phyloP scores from a whole-genome alignment of 768 basidiomycete genomes.

The Phallus indusiatus region DNA sequence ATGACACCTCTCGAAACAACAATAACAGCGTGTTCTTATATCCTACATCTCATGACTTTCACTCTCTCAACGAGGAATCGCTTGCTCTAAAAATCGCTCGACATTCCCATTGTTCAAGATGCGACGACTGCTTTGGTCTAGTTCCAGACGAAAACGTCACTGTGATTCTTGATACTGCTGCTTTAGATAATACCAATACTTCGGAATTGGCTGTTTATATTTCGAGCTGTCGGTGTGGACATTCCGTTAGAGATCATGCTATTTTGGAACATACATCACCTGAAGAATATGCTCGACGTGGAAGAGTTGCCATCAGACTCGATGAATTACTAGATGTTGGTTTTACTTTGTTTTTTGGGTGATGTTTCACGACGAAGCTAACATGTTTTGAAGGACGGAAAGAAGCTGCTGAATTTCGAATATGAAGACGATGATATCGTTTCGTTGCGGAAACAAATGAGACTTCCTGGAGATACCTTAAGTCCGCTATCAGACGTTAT shows the following conservation, averaged over 20 bases:
- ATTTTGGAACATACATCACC: slow-evolving; percentile 51
- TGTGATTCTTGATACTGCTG: slow-evolving; percentile 45
- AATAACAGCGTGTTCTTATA: slow-evolving; percentile 28
- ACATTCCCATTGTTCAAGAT: slow-evolving; percentile 62
- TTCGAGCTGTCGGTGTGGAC: slow-evolving; percentile 59
- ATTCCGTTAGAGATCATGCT: slow-evolving; percentile 55
- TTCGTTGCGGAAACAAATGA: slow-evolving; percentile 65
- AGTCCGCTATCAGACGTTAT: slow-evolving; percentile 37
- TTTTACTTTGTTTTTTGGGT: background rate
- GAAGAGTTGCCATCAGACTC: slow-evolving; percentile 64
- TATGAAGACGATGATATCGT: slow-evolving; percentile 63
- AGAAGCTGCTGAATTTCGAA: slow-evolving; percentile 69
- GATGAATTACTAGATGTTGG: slow-evolving; percentile 74
- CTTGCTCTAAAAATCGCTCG: slow-evolving; percentile 73
- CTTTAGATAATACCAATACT: slow-evolving; percentile 46
- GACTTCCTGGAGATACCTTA: slow-evolving; percentile 38
- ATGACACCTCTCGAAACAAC: background rate
- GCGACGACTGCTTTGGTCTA: slow-evolving; percentile 59
- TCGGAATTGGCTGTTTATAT: slow-evolving; percentile 44
- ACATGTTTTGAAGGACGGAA: slow-evolving; percentile 46
- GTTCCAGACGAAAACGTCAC: slow-evolving; percentile 51
- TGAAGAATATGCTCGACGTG: slow-evolving; percentile 62
- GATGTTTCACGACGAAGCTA: too few species aligned
- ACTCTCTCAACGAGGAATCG: slow-evolving; percentile 38
- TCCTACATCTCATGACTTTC: slow-evolving; percentile 47